These are phyloP conservation scores for Epichloe sylvatica DNA, from an alignment of 2,329 filamentous ascomycete species.

Conservation along the genomic window DNA sequence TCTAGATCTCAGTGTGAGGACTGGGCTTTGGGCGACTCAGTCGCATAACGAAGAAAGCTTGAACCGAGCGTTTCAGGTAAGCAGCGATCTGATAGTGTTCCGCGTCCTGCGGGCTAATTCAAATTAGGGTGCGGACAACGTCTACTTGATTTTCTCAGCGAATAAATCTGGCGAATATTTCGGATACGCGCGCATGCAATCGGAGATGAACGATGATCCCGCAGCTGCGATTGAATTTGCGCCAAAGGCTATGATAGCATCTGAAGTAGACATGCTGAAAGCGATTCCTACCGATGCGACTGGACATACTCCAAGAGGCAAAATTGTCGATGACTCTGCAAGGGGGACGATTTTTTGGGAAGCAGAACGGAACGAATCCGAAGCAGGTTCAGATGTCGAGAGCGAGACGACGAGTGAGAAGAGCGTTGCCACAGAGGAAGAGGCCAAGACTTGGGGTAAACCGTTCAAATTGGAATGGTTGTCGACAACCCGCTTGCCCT, in stretches of 20 bases:
- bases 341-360: conserved; percentile 98
- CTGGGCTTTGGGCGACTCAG: conserved; percentile 87
- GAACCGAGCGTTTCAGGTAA: conserved; percentile 70
- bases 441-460: conserved; percentile 66
- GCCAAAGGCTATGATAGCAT: conserved; percentile 45
- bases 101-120: not conserved
- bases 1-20: conserved; percentile 73
- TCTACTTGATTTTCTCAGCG: conserved; percentile 87
- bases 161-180: conserved; percentile 98
- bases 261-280: conserved; percentile 55
- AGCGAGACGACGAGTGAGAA: conserved; percentile 24
- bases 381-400: conserved; percentile 31
- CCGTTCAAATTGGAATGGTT: conserved; percentile 88
- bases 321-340: conserved; percentile 83
- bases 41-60: conserved; percentile 78
- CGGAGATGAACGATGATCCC: conserved; percentile 66
- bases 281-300: conserved; percentile 70
- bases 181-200: conserved; percentile 83
- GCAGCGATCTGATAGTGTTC: conserved; percentile 8
- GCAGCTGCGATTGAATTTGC: conserved; percentile 55
- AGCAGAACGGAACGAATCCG: conserved; percentile 47
- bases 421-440: conserved; percentile 29
- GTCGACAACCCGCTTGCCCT: conserved; percentile 69
- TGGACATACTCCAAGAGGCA: conserved; percentile 62
- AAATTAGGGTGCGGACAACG: conserved; percentile 57